Percentiles rank a stretch among this genome's conserved stretches.
These are phyloP conservation scores for Heliamphora pulchella DNA, from an alignment of 179 eudicot species.

Conservation along the genomic window DNA sequence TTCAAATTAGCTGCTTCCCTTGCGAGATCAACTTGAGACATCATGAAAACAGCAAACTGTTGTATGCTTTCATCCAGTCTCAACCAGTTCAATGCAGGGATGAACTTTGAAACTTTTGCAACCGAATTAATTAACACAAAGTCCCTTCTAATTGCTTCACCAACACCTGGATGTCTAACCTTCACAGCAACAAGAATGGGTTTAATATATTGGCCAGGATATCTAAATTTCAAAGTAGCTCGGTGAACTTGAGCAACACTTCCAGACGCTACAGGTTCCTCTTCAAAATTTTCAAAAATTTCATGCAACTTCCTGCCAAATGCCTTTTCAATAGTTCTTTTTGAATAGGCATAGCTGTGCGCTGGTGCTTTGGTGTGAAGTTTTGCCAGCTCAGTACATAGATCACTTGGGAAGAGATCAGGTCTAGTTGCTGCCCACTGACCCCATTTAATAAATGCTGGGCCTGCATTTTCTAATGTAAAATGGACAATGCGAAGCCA, in stretches of 20 bases:
- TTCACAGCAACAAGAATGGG: slow-evolving; percentile 83
- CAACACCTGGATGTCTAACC: slow-evolving; percentile 92
- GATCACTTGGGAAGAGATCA: slow-evolving; percentile 70
- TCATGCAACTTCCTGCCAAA: slow-evolving; percentile 68
- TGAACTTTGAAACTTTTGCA: slow-evolving; percentile 57
- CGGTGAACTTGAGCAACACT: slow-evolving; percentile 92
- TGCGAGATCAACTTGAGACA: slow-evolving; percentile 94
- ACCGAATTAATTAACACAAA: slow-evolving; percentile 60
- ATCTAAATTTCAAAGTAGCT: slow-evolving; percentile 59
- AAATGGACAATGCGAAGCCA: slow-evolving; percentile 68
- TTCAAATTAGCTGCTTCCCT: slow-evolving; percentile 90
- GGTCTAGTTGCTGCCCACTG: slow-evolving; percentile 97
- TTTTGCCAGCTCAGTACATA: slow-evolving; percentile 63
- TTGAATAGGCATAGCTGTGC: slow-evolving; percentile 73
- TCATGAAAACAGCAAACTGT: slow-evolving; percentile 86
- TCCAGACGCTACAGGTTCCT: slow-evolving; percentile 82
- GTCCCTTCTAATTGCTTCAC: slow-evolving; percentile 80
- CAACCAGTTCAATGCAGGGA: slow-evolving; percentile 77
- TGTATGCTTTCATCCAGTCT: slow-evolving; percentile 90
- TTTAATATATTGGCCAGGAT: slow-evolving; percentile 55
- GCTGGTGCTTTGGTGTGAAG: slow-evolving; percentile 84
- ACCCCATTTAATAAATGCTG: slow-evolving; percentile 96
- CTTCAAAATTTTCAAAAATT: slow-evolving; percentile 80
- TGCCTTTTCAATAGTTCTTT: slow-evolving; percentile 63
- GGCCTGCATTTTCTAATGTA: slow-evolving; percentile 76